Evolutionary conservation across 805 yeast genomes (phyloP).

Genomic region (Yarrowia sp.): DNA sequence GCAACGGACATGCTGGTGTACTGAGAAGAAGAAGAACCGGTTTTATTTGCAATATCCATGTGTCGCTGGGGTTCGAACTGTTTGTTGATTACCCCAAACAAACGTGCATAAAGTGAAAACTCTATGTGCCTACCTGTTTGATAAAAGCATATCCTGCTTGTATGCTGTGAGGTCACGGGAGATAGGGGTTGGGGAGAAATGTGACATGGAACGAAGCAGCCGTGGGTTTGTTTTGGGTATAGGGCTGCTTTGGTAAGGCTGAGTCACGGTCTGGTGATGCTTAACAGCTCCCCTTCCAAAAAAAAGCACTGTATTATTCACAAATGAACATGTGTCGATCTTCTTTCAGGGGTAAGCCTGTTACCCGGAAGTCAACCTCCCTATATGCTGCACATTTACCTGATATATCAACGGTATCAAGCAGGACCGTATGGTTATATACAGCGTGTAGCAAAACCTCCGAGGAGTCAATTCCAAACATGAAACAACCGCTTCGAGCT

Average conservation of each 20-base stretch:
- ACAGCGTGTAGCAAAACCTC: not conserved
- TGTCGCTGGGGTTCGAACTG: not conserved
- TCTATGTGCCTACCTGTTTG: not conserved
- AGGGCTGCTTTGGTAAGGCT: too few species aligned
- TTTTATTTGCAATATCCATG: not conserved
- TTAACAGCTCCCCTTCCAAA: not conserved
- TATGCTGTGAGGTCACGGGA: conserved; percentile 11
- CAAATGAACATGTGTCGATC: not conserved
- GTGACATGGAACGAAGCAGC: not conserved
- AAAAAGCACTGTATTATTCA: not conserved
- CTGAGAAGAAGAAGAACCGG: too few species aligned
- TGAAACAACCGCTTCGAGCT: too few species aligned
- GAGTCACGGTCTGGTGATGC: not conserved
- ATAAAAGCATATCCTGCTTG: conserved; percentile 9
- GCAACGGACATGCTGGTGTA: not conserved
- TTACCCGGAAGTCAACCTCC: not conserved
- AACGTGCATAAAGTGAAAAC: conserved; percentile 1
- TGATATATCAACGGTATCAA: too few species aligned
- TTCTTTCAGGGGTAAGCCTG: not conserved
- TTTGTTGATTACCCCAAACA: conserved; percentile 10
- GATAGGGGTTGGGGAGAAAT: not conserved
- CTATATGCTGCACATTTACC: not conserved
- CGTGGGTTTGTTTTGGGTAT: not conserved
- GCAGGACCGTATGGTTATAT: not conserved
- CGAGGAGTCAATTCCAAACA: too few species aligned